A percentile compares a stretch with the other conserved stretches of the same genome.
Evolutionary conservation across 352 stramenopile genomes (phyloP).

Genomic region (Phytophthora podocarpi): DNA sequence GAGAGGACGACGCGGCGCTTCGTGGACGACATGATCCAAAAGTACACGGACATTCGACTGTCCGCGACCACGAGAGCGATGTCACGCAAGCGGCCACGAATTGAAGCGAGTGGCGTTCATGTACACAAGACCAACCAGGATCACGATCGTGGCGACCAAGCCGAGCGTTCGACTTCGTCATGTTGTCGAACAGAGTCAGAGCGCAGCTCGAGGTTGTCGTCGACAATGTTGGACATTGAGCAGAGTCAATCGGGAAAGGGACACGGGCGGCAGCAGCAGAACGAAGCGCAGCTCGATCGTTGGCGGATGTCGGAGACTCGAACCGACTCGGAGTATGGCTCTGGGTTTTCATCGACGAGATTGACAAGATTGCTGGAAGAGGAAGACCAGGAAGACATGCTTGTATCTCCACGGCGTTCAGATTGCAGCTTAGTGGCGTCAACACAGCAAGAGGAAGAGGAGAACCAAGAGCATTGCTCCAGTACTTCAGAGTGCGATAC

Average conservation of each 20-base stretch:
- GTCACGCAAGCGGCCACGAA: conserved; percentile 21
- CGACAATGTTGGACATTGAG: conserved; percentile 18
- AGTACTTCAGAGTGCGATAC: conserved; percentile 13
- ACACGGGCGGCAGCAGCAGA: conserved; percentile 10
- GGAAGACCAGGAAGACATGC: neutral
- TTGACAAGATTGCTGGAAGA: conserved; percentile 16
- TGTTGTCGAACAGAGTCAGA: conserved; percentile 33
- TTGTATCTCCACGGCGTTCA: neutral
- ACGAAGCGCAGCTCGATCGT: conserved; percentile 18
- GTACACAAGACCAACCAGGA: conserved; percentile 14
- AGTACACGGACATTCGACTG: conserved; percentile 39
- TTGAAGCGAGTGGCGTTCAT: conserved; percentile 14
- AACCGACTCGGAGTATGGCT: conserved; percentile 24
- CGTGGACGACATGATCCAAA: conserved; percentile 41
- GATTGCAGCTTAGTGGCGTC: conserved; percentile 3
- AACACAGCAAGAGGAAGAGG: conserved; percentile 3
- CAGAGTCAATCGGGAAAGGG: conserved; percentile 18
- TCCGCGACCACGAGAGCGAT: conserved; percentile 14
- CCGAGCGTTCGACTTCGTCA: conserved; percentile 28
- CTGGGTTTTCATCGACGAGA: conserved; percentile 20
- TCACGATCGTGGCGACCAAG: conserved; percentile 19
- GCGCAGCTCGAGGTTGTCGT: conserved; percentile 17
- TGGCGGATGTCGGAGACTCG: conserved; percentile 25
- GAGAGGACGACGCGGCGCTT: conserved; percentile 38
- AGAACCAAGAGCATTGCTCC: conserved; percentile 9